A percentile compares a stretch with the other conserved stretches of the same genome.
phyloP scores from a whole-genome alignment of 805 yeast genomes.

The Peterozyma toletana region DNA sequence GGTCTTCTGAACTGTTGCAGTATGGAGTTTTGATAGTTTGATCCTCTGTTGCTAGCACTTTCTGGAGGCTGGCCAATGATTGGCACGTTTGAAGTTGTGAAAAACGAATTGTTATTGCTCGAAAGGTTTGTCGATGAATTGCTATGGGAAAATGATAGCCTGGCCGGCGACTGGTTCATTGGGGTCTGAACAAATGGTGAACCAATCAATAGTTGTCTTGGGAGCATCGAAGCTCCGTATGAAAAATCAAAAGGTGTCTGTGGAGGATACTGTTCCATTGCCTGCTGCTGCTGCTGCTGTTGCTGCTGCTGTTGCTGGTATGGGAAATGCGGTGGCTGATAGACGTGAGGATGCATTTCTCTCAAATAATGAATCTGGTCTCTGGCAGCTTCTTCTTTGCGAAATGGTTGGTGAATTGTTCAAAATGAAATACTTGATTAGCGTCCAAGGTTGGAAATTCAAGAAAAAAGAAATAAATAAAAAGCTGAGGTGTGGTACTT shows the following conservation, averaged over 20 bases:
- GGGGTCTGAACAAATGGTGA: conserved; percentile 52
- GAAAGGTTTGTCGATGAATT: conserved; percentile 8
- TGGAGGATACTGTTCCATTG: conserved; percentile 18
- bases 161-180: conserved; percentile 10
- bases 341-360: too few relatives aligned
- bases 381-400: too few relatives aligned
- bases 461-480: too few relatives aligned
- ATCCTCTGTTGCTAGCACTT: conserved; percentile 3
- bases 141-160: conserved; percentile 3
- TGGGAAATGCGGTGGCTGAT: background rate
- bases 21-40: background rate
- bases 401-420: too few relatives aligned
- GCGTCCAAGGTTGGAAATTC: too few relatives aligned
- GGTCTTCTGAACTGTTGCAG: conserved; percentile 2
- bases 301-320: conserved; percentile 1
- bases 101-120: conserved; percentile 13
- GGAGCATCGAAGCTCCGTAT: conserved; percentile 56
- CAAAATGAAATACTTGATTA: too few relatives aligned
- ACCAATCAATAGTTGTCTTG: conserved; percentile 50
- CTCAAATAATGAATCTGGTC: too few relatives aligned
- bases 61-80: conserved; percentile 9
- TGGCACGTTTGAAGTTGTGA: conserved; percentile 10
- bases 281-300: background rate
- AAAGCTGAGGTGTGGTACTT: too few relatives aligned
- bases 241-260: conserved; percentile 52